Percentiles rank a stretch among this genome's conserved stretches.
Evolutionary conservation across 1,284 basidiomycete genomes (phyloP).

Genomic region (Tilletia indica): DNA sequence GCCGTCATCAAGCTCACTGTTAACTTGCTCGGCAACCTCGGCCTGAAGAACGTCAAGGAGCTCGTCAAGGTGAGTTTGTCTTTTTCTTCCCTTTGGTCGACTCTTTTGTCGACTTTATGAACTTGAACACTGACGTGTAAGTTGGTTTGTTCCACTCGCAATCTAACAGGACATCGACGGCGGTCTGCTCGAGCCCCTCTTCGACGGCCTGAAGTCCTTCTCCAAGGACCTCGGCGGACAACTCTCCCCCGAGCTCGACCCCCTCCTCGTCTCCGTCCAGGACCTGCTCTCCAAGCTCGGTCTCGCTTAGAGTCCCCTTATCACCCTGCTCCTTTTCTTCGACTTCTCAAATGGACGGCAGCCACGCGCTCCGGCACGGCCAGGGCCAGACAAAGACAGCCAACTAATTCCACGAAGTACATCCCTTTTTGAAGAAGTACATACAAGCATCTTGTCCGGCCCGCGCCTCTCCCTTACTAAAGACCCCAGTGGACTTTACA

Average conservation of each 20-base stretch:
- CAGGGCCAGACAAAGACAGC: too few species aligned
- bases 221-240: conserved; percentile 2
- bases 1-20: conserved; percentile 13
- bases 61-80: background rate
- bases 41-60: background rate
- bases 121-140: too few species aligned
- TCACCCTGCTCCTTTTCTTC: too few species aligned
- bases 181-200: background rate
- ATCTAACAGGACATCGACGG: background rate
- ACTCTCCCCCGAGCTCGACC: background rate
- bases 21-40: conserved; percentile 9
- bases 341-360: too few species aligned
- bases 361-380: too few species aligned
- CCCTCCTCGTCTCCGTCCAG: conserved; percentile 1
- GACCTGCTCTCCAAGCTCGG: background rate
- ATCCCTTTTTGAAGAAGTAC: too few species aligned
- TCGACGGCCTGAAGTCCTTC: background rate
- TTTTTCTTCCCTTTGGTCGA: background rate
- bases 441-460: too few species aligned
- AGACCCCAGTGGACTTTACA: too few species aligned
- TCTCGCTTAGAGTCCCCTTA: background rate
- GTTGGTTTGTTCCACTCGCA: too few species aligned
- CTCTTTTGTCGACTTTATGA: background rate
- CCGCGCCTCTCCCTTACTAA: too few species aligned
- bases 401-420: too few species aligned